Evolutionary conservation across 2,329 filamentous ascomycete genomes (phyloP).

Genomic region (Dothidotthia symphoricarpi): DNA sequence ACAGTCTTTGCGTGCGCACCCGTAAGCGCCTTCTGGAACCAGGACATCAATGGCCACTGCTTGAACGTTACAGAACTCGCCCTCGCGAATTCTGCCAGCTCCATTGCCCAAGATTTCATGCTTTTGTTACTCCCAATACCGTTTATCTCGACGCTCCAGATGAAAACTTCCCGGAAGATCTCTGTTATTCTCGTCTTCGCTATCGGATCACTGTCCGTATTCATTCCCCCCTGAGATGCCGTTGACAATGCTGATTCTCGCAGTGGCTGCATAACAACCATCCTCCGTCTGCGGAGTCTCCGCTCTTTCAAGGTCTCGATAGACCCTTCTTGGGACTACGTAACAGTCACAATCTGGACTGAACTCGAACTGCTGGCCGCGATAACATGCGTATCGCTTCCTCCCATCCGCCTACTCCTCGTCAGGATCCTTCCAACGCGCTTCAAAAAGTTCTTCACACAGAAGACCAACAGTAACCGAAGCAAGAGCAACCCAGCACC

Average conservation of each 20-base stretch:
- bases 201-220: slow-evolving; percentile 22
- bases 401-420: slow-evolving; percentile 18
- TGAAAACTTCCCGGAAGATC: slow-evolving; percentile 20
- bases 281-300: slow-evolving; percentile 22
- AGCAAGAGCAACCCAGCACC: slow-evolving; percentile 1
- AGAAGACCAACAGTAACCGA: not conserved
- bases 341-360: slow-evolving; percentile 23
- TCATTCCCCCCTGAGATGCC: not conserved
- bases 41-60: slow-evolving; percentile 25
- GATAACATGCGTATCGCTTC: slow-evolving; percentile 17
- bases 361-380: slow-evolving; percentile 17
- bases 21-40: slow-evolving; percentile 27
- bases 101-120: slow-evolving; percentile 27
- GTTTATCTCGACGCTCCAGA: slow-evolving; percentile 23
- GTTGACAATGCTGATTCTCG: not conserved
- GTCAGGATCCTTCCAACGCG: slow-evolving; percentile 6
- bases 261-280: slow-evolving; percentile 27
- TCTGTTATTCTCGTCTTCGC: slow-evolving; percentile 27
- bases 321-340: slow-evolving; percentile 26
- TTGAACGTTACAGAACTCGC: slow-evolving; percentile 20
- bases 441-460: slow-evolving; percentile 3
- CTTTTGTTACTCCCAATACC: slow-evolving; percentile 25
- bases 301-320: slow-evolving; percentile 18
- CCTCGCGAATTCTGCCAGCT: slow-evolving; percentile 22
- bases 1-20: slow-evolving; percentile 27